A percentile compares a stretch with the other conserved stretches of the same genome.
Conservation (phyloP, 164 flowering plant species). For the Echeveria elegans region DNA sequence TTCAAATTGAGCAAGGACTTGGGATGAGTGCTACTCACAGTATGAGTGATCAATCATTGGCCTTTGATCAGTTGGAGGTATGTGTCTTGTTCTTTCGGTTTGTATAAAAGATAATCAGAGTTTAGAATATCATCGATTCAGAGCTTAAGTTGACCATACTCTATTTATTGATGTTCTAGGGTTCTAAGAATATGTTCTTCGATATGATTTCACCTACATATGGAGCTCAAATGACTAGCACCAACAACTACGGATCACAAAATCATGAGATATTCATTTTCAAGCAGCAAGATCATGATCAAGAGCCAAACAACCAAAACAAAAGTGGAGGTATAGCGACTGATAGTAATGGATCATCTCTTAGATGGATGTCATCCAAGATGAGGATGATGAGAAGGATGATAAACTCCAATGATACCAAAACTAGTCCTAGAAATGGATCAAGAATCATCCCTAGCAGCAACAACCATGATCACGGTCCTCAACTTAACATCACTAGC, state of each 20-base stretch:
- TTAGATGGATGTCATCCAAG: conserved; percentile 33
- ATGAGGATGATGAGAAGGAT: conserved; percentile 26
- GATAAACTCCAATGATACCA: conserved; percentile 10
- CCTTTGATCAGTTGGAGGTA: conserved; percentile 5
- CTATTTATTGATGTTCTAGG: background rate
- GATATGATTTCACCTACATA: background rate
- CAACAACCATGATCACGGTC: conserved; percentile 2
- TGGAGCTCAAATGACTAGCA: background rate
- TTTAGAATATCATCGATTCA: background rate
- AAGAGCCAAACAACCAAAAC: background rate
- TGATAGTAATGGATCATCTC: conserved; percentile 8
- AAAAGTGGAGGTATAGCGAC: background rate
- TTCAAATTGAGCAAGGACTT: background rate
- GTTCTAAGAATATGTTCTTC: background rate
- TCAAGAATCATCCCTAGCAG: conserved; percentile 3
- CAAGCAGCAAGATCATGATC: background rate
- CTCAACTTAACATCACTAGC: background rate
- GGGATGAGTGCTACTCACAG: background rate
- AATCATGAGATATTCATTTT: background rate
- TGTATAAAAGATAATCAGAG: background rate
- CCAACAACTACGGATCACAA: conserved; percentile 1
- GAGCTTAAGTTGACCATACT: background rate
- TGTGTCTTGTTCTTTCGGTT: background rate
- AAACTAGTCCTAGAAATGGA: conserved; percentile 3
- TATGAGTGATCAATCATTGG: background rate